Conservation (phyloP, 805 yeast genomes). For the Candida maris region DNA sequence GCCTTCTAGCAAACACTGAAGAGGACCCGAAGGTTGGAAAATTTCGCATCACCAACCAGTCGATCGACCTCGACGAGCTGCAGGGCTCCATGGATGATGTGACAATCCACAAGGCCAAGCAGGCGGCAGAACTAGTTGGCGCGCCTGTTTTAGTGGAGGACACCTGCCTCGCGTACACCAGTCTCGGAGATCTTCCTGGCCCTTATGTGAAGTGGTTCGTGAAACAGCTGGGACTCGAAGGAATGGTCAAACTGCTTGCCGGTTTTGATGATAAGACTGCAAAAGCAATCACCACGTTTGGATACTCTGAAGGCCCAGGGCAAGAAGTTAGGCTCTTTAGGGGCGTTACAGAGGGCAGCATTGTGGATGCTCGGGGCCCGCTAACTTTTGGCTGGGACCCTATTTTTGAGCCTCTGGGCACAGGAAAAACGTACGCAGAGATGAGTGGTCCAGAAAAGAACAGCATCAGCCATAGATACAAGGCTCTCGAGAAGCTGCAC, state of each 20-base stretch:
- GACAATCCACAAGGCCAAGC: conserved; percentile 71
- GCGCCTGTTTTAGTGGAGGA: conserved; percentile 96
- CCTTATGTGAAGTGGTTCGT: conserved; percentile 90
- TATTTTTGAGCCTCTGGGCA: conserved; percentile 79
- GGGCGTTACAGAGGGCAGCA: conserved; percentile 77
- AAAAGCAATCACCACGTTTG: conserved; percentile 87
- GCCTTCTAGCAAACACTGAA: conserved; percentile 50
- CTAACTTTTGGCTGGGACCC: conserved; percentile 94
- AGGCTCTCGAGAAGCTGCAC: conserved; percentile 72
- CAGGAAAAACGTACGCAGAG: conserved; percentile 78
- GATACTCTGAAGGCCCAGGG: conserved; percentile 82
- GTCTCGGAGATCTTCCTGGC: conserved; percentile 82
- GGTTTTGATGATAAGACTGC: conserved; percentile 85
- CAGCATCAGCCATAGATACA: conserved; percentile 79
- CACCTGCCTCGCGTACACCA: conserved; percentile 82
- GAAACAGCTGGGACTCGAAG: conserved; percentile 66
- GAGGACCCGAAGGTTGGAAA: conserved; percentile 42
- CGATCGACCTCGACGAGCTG: conserved; percentile 81
- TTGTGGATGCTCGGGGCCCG: conserved; percentile 77
- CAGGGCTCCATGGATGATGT: conserved; percentile 87
- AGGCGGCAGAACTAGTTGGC: conserved; percentile 57
- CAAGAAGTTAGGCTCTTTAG: conserved; percentile 71
- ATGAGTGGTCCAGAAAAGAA: conserved; percentile 77
- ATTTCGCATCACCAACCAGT: conserved; percentile 52
- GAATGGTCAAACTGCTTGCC: conserved; percentile 70